These are phyloP conservation scores for Pseudocercospora ulei DNA, from an alignment of 2,329 filamentous ascomycete species.

Conservation along the genomic window DNA sequence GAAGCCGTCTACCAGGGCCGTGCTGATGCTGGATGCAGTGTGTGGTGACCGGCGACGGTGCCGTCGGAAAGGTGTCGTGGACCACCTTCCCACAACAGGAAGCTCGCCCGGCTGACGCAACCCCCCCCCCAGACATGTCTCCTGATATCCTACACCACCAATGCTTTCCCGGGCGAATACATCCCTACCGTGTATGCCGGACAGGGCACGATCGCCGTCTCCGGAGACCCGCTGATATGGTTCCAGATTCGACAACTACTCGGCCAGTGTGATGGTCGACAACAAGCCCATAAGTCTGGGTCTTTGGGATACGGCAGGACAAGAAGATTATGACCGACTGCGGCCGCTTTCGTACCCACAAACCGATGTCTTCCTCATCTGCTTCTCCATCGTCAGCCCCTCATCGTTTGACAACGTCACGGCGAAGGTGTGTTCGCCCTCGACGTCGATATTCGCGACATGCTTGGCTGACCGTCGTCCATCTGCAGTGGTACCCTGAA, in stretches of 20 bases:
- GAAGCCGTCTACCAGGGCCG: no score
- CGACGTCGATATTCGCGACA: slow-evolving; percentile 1
- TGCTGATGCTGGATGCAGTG: slow-evolving; percentile 42
- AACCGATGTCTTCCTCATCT: slow-evolving; percentile 96
- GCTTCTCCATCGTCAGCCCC: slow-evolving; percentile 95
- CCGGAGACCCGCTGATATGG: slow-evolving; percentile 12
- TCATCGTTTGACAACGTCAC: slow-evolving; percentile 98
- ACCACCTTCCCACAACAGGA: slow-evolving; percentile 4
- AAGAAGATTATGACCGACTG: slow-evolving; percentile 95
- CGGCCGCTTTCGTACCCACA: slow-evolving; percentile 94
- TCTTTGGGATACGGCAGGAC: slow-evolving; percentile 95
- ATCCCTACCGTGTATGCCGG: slow-evolving; percentile 77
- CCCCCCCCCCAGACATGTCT: slow-evolving; percentile 89
- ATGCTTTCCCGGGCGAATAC: slow-evolving; percentile 99
- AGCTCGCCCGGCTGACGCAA: slow-evolving; percentile 25
- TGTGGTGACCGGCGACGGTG: slow-evolving; percentile 97
- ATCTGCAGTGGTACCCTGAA: slow-evolving; percentile 78
- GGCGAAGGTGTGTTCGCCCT: slow-evolving; percentile 64
- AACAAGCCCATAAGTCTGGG: slow-evolving; percentile 94
- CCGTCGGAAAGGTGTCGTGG: slow-evolving; percentile 80
- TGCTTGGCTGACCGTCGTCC: slow-evolving; percentile 11
- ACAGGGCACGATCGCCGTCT: slow-evolving; percentile 31
- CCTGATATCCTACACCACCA: slow-evolving; percentile 97
- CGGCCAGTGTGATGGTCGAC: slow-evolving; percentile 97
- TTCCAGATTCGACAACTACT: slow-evolving; percentile 91